Percentiles rank a stretch among this genome's conserved stretches.
phyloP scores from a whole-genome alignment of 805 yeast species.

The Yarrowia bubula region DNA sequence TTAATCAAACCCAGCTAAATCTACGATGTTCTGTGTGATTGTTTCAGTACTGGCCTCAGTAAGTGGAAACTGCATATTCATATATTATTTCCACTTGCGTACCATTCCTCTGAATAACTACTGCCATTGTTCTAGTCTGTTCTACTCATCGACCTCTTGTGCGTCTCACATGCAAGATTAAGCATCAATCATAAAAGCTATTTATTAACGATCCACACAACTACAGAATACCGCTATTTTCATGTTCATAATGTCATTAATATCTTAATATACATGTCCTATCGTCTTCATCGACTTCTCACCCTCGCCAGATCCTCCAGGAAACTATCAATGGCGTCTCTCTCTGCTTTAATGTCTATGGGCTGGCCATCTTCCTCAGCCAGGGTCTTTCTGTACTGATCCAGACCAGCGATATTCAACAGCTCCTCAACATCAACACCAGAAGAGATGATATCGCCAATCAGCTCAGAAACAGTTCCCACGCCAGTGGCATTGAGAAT shows the following conservation, averaged over 20 bases:
- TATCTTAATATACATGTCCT: slow-evolving; percentile 2
- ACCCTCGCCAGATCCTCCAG: slow-evolving; percentile 18
- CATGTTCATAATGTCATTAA: neutral
- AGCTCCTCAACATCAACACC: slow-evolving; percentile 22
- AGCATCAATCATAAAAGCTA: neutral
- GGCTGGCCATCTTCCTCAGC: neutral
- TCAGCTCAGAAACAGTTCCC: slow-evolving; percentile 29
- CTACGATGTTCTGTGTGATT: too few relatives aligned
- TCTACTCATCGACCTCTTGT: neutral
- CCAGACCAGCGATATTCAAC: slow-evolving; percentile 11
- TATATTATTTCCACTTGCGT: too few relatives aligned
- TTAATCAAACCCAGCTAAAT: too few relatives aligned
- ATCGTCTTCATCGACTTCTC: neutral
- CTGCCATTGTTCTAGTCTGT: neutral
- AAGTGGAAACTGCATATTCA: too few relatives aligned
- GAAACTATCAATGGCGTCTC: slow-evolving; percentile 13
- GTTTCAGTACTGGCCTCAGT: too few relatives aligned
- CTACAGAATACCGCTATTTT: too few relatives aligned
- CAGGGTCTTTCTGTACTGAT: neutral
- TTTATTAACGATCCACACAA: neutral
- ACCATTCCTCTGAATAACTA: too few relatives aligned
- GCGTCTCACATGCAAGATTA: neutral
- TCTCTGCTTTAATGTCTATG: slow-evolving; percentile 3
- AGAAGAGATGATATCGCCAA: slow-evolving; percentile 28
- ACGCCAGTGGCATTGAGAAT: slow-evolving; percentile 30